Evolutionary conservation across 495 filamentous ascomycete genomes (phyloP).

Genomic region (Hyaloscypha hepaticicola): DNA sequence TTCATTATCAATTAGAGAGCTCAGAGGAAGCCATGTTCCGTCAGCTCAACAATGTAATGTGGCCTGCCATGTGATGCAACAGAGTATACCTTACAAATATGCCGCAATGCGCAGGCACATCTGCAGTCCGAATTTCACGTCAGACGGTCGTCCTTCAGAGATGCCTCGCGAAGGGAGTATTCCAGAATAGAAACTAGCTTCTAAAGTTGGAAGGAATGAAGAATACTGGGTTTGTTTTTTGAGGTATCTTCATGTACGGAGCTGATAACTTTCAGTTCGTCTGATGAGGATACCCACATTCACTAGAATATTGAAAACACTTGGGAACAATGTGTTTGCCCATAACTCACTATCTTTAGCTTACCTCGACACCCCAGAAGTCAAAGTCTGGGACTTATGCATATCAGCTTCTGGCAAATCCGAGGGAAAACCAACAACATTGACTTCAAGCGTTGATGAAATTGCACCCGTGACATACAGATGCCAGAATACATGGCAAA

Average conservation of each 20-base stretch:
- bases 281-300: slow-evolving; percentile 31
- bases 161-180: slow-evolving; percentile 28
- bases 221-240: slow-evolving; percentile 25
- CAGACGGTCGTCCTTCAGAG: slow-evolving; percentile 27
- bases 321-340: slow-evolving; percentile 26
- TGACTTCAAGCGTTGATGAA: slow-evolving; percentile 27
- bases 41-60: slow-evolving; percentile 18
- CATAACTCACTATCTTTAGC: slow-evolving; percentile 30
- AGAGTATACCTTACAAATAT: too few species aligned
- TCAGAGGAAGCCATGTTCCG: slow-evolving; percentile 16
- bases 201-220: slow-evolving; percentile 22
- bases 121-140: slow-evolving; percentile 25
- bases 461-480: slow-evolving; percentile 23
- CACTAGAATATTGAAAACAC: slow-evolving; percentile 26
- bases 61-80: background rate
- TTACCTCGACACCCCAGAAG: slow-evolving; percentile 32
- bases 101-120: slow-evolving; percentile 9
- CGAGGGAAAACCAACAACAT: background rate
- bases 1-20: slow-evolving; percentile 16
- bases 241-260: background rate
- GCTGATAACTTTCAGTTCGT: slow-evolving; percentile 20
- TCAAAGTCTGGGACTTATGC: slow-evolving; percentile 24
- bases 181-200: slow-evolving; percentile 25
- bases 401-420: background rate
- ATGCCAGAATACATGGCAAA: slow-evolving; percentile 27